Base-by-base conservation (phyloP, 192 early-diverging fungal species). In the Coemansia sp. region DNA sequence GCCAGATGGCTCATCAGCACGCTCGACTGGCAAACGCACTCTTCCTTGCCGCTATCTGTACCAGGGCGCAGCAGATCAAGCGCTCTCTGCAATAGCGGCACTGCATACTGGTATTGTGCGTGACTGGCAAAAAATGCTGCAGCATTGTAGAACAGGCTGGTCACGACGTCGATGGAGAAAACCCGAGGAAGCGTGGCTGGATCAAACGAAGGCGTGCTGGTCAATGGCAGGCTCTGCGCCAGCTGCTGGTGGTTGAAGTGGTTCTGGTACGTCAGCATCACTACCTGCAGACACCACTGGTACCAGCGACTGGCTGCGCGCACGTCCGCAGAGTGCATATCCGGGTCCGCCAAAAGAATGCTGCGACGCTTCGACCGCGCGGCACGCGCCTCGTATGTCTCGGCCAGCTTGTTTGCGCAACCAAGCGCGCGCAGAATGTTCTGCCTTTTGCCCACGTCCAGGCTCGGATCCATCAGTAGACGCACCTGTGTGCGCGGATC, bases 231-330 rank as follows among this genome's bases (percentile, higher is more conserved):
- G 42, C 38, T 51, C 45, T 81, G 54, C 38, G 66, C 67, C 11
- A 72, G 67, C 64, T 67, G 73, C 48, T 63, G 42, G 22, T 75
- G 73, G 63, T 82, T 73, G 38, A 55, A 73, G 64, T 82, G 75
- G 50, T 76, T 77, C 63, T 77, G 75, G 20, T 82, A 82, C 11
- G 80, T 68, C 57, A 77, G 68, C 71, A 67, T 82, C 7, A 75
- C 72, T 6, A 82, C 33, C 61, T 82, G 75, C 75, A 82, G 32
- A 36, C 80, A 82, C 80, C 80, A 82, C n/a, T 73, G 71, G 75
- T 77, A 82, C 80, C 80, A 82, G n/a, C 63, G 71, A 14, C 68
- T 64, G 22, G 80, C 80, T 38, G 66, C 75, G 40, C 50, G 33
- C 0, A 66, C 51, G 55, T 81, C 78, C 3, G 66, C 64, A 29